A percentile compares a stretch with the other conserved stretches of the same genome.
These are phyloP conservation scores for Ricinus communis DNA, from an alignment of 345 rosid species.

Conservation along the genomic window DNA sequence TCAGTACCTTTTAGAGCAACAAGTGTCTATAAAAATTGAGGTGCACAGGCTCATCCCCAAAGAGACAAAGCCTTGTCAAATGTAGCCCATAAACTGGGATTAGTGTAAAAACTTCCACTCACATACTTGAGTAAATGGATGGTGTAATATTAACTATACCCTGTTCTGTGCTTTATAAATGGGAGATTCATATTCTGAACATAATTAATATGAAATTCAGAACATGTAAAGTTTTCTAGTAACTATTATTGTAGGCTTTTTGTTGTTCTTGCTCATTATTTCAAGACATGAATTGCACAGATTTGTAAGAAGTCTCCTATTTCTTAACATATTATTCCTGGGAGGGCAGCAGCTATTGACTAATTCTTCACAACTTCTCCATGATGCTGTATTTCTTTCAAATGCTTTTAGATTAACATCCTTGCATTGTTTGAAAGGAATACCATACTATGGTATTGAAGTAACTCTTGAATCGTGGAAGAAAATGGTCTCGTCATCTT, in stretches of 20 bases:
- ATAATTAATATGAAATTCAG: not conserved
- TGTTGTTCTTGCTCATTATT: not conserved
- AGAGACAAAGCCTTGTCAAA: not conserved
- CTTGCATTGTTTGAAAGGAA: not conserved
- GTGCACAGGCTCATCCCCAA: not conserved
- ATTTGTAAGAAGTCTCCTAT: not conserved
- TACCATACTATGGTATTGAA: too few relatives aligned
- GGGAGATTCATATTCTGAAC: not conserved
- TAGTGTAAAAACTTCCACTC: not conserved
- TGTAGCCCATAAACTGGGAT: not conserved
- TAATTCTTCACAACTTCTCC: not conserved
- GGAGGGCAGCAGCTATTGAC: not conserved
- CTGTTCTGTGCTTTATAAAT: not conserved
- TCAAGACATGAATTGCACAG: not conserved
- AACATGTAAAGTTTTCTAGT: not conserved
- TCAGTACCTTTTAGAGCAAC: not conserved
- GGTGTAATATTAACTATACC: not conserved
- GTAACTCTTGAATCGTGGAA: not conserved
- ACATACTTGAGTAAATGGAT: not conserved
- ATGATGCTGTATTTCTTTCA: not conserved
- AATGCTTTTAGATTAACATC: not conserved
- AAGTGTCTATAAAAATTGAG: not conserved
- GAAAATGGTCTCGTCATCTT: not conserved
- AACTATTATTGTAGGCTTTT: not conserved
- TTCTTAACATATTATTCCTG: not conserved